Conservation (phyloP, 306 rosid species). For the Pueraria montana region DNA sequence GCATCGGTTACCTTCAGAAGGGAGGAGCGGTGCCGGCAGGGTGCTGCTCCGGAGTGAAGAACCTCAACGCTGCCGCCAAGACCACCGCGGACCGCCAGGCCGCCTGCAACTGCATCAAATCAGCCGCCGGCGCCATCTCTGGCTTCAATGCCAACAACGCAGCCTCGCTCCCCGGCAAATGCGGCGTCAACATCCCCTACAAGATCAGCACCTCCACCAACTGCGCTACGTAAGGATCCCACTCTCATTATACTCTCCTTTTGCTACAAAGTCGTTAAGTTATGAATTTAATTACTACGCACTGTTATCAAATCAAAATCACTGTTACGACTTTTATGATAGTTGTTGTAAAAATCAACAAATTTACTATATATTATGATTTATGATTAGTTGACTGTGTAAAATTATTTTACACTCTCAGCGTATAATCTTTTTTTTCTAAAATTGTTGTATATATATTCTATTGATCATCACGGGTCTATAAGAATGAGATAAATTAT, state of each 20-base stretch:
- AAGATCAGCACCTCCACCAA: conserved; percentile 52
- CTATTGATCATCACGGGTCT: no score
- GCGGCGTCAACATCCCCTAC: conserved; percentile 51
- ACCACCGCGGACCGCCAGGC: conserved; percentile 56
- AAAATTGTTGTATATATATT: no score
- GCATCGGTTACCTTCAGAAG: neutral
- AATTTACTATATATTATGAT: no score
- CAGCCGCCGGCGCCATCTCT: neutral
- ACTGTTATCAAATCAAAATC: no score
- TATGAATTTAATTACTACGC: no score
- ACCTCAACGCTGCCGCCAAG: conserved; percentile 10
- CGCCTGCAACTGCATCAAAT: conserved; percentile 43
- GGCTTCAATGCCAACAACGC: neutral
- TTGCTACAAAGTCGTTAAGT: no score
- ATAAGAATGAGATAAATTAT: no score
- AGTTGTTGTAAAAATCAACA: no score
- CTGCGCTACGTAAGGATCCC: conserved; percentile 36
- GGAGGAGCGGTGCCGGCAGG: neutral
- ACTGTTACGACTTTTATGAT: no score
- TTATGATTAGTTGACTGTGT: no score
- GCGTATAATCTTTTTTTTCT: no score
- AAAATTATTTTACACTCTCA: no score
- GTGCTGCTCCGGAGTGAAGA: conserved; percentile 50
- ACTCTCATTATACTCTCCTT: neutral
- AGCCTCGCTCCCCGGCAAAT: conserved; percentile 30